Percentiles rank a stretch among this genome's conserved stretches.
phyloP scores from a whole-genome alignment of 2,329 filamentous ascomycete genomes.

The Anisogramma anomala region DNA sequence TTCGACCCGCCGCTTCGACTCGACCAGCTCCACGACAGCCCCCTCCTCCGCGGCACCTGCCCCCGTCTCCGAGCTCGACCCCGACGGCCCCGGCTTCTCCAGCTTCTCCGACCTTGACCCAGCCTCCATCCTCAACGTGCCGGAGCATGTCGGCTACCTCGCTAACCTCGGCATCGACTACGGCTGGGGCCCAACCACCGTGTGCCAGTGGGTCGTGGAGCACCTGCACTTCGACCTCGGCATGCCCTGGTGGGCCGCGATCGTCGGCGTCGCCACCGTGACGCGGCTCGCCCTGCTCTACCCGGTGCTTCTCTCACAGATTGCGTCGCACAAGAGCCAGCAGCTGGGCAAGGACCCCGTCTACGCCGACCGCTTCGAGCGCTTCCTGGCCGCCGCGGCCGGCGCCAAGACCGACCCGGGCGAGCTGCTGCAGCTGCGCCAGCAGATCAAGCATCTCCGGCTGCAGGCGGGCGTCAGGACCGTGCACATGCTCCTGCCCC shows the following conservation, averaged over 20 bases:
- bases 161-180: slow-evolving; percentile 75
- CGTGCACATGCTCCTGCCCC: slow-evolving; percentile 39
- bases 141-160: slow-evolving; percentile 72
- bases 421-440: slow-evolving; percentile 32
- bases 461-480: slow-evolving; percentile 42
- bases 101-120: slow-evolving; percentile 25
- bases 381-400: slow-evolving; percentile 34
- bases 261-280: slow-evolving; percentile 52
- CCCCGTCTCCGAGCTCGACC: slow-evolving; percentile 17
- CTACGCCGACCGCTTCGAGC: slow-evolving; percentile 38
- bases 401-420: slow-evolving; percentile 31
- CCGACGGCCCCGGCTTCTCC: slow-evolving; percentile 22
- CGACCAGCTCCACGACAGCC: slow-evolving; percentile 19
- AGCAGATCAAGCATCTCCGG: slow-evolving; percentile 40
- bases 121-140: slow-evolving; percentile 44
- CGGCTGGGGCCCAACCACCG: slow-evolving; percentile 65
- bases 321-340: slow-evolving; percentile 50
- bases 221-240: slow-evolving; percentile 66
- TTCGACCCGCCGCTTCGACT: slow-evolving; percentile 15
- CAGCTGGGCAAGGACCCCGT: slow-evolving; percentile 43
- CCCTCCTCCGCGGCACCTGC: slow-evolving; percentile 11
- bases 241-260: slow-evolving; percentile 72
- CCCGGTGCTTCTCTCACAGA: slow-evolving; percentile 49
- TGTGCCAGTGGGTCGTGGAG: slow-evolving; percentile 69
- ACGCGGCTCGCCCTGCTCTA: slow-evolving; percentile 57